Percentiles rank a stretch among this genome's conserved stretches.
phyloP scores from a whole-genome alignment of 495 filamentous ascomycete genomes.

The Penicillium robsamsonii region DNA sequence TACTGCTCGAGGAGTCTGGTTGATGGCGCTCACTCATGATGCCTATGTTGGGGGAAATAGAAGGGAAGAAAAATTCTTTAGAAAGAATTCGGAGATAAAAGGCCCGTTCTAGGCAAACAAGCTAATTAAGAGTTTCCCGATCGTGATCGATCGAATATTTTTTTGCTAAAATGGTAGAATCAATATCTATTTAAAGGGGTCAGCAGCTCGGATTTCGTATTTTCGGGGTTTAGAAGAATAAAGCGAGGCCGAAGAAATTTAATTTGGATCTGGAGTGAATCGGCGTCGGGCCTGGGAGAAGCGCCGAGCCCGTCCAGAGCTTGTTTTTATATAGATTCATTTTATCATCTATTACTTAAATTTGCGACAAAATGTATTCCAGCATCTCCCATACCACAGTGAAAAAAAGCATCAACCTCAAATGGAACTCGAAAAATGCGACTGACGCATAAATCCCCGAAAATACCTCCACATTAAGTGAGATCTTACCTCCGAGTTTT shows the following conservation, averaged over 20 bases:
- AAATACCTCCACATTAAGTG: background rate
- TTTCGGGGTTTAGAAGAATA: background rate
- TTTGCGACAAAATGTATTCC: no score
- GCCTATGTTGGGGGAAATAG: background rate
- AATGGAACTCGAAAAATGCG: background rate
- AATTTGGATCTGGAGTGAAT: background rate
- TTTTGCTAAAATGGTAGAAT: background rate
- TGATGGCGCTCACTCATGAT: constrained; percentile 15
- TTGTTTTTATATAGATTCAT: no score
- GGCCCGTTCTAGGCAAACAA: background rate
- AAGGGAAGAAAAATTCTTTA: background rate
- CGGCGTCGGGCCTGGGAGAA: background rate
- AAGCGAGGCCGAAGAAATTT: background rate
- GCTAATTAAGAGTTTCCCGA: background rate
- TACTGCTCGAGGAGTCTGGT: constrained; percentile 21
- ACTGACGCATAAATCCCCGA: background rate
- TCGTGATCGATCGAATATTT: background rate
- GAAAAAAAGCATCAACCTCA: no score
- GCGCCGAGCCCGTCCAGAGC: background rate
- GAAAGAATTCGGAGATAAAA: background rate
- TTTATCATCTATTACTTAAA: no score
- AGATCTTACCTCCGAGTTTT: no score
- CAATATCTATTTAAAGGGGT: background rate
- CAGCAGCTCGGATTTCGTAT: background rate
- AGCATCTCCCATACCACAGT: no score